Percentiles rank a stretch among this genome's conserved stretches.
Conservation (phyloP, 805 yeast species). For the Myxozyma mucilagina region DNA sequence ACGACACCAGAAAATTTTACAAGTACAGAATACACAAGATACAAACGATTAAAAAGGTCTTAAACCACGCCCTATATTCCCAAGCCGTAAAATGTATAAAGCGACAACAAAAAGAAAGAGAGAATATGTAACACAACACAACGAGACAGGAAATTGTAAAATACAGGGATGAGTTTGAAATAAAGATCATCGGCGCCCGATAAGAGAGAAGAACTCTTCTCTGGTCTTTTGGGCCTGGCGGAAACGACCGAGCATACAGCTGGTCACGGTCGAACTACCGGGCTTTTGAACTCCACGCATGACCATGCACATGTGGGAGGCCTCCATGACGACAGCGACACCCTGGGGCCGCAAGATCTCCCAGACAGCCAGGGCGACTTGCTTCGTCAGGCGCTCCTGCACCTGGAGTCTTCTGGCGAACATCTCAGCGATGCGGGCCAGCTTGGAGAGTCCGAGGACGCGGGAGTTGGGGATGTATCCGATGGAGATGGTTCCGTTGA, state of each 20-base stretch:
- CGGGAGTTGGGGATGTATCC: conserved; percentile 96
- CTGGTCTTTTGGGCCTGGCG: conserved; percentile 91
- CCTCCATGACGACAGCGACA: conserved; percentile 97
- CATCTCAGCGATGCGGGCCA: conserved; percentile 97
- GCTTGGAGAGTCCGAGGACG: conserved; percentile 87
- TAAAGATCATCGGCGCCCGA: conserved; percentile 40
- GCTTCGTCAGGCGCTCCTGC: conserved; percentile 96
- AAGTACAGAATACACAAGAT: too few species aligned
- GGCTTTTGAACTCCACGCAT: conserved; percentile 96
- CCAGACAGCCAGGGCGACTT: conserved; percentile 91
- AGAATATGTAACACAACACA: not conserved
- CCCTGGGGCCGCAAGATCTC: conserved; percentile 93
- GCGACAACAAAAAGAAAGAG: not conserved
- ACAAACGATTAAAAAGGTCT: too few species aligned
- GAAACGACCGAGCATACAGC: conserved; percentile 97
- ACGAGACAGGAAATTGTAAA: not conserved
- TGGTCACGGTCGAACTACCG: conserved; percentile 88
- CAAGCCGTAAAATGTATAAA: not conserved
- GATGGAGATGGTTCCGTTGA: conserved; percentile 93
- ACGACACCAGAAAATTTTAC: too few species aligned
- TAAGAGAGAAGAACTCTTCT: conserved; percentile 85
- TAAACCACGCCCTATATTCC: too few species aligned
- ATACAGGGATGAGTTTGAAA: not conserved
- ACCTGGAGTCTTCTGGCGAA: conserved; percentile 93
- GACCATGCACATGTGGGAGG: conserved; percentile 99